Evolutionary conservation across 306 rosid genomes (phyloP).

Genomic region (Trifolium repens): DNA sequence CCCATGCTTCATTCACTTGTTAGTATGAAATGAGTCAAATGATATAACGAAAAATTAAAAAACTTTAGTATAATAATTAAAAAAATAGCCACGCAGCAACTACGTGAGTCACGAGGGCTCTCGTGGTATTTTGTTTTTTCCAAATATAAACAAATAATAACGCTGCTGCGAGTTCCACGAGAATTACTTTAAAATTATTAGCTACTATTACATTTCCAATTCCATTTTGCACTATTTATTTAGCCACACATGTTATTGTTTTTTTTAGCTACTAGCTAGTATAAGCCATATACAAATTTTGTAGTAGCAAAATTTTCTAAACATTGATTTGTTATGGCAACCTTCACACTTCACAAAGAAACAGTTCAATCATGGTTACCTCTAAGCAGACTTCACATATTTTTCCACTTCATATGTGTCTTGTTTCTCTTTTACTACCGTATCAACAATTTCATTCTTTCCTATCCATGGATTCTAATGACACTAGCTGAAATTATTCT

Average conservation of each 20-base stretch:
- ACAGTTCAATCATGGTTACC: conserved; percentile 40
- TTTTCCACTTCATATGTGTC: conserved; percentile 9
- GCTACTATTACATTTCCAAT: neutral
- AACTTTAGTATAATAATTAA: neutral
- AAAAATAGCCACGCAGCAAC: conserved; percentile 28
- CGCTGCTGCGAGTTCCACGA: conserved; percentile 32
- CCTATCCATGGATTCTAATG: conserved; percentile 34
- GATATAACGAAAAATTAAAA: no score
- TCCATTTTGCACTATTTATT: neutral
- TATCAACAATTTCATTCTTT: neutral
- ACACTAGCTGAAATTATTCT: conserved; percentile 33
- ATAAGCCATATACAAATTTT: neutral
- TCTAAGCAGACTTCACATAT: conserved; percentile 34
- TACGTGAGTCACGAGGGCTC: neutral
- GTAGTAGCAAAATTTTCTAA: neutral
- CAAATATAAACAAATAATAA: neutral
- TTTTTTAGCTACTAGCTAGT: neutral
- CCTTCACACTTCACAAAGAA: conserved; percentile 37
- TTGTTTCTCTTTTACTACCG: conserved; percentile 39
- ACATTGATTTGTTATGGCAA: conserved; percentile 6
- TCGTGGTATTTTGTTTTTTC: neutral
- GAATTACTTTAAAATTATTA: neutral
- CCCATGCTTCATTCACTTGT: no score
- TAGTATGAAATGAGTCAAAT: no score
- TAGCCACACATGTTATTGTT: neutral